A percentile compares a stretch with the other conserved stretches of the same genome.
phyloP scores from a whole-genome alignment of 345 rosid species.

The Lepidium didymum region DNA sequence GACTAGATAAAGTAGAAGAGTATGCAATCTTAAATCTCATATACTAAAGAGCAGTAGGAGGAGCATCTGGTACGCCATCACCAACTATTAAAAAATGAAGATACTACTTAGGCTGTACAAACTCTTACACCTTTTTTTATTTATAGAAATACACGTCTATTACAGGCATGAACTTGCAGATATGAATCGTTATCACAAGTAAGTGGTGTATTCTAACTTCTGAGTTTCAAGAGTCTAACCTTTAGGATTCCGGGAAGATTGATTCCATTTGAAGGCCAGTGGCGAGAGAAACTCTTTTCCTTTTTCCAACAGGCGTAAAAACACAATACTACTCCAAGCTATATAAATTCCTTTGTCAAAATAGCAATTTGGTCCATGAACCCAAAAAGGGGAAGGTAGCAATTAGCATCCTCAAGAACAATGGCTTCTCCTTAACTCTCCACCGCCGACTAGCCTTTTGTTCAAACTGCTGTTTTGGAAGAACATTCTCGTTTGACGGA shows the following conservation, averaged over 20 bases:
- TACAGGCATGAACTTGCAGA: slow-evolving; percentile 17
- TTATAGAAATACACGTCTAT: slow-evolving; percentile 4
- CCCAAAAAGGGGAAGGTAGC: slow-evolving; percentile 74
- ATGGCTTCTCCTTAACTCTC: slow-evolving; percentile 62
- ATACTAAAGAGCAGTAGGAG: background rate
- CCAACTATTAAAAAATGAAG: background rate
- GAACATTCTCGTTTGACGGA: slow-evolving; percentile 12
- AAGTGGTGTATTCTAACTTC: background rate
- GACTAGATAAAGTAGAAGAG: slow-evolving; percentile 34
- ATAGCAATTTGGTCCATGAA: slow-evolving; percentile 59
- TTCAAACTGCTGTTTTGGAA: slow-evolving; percentile 22
- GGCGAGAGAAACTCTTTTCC: background rate
- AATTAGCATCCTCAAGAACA: slow-evolving; percentile 52
- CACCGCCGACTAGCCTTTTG: slow-evolving; percentile 41
- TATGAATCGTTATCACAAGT: slow-evolving; percentile 7
- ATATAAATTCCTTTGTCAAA: slow-evolving; percentile 25
- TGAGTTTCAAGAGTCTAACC: slow-evolving; percentile 15
- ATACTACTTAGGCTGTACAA: background rate
- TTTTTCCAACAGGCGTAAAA: background rate
- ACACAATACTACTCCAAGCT: slow-evolving; percentile 1
- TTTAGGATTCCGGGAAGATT: slow-evolving; percentile 4
- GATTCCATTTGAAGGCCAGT: background rate
- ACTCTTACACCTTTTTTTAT: slow-evolving; percentile 9
- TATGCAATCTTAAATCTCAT: background rate
- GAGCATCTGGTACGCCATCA: slow-evolving; percentile 24